A percentile compares a stretch with the other conserved stretches of the same genome.
phyloP scores from a whole-genome alignment of 495 filamentous ascomycete genomes.

The Hyaloscypha hepaticicola region DNA sequence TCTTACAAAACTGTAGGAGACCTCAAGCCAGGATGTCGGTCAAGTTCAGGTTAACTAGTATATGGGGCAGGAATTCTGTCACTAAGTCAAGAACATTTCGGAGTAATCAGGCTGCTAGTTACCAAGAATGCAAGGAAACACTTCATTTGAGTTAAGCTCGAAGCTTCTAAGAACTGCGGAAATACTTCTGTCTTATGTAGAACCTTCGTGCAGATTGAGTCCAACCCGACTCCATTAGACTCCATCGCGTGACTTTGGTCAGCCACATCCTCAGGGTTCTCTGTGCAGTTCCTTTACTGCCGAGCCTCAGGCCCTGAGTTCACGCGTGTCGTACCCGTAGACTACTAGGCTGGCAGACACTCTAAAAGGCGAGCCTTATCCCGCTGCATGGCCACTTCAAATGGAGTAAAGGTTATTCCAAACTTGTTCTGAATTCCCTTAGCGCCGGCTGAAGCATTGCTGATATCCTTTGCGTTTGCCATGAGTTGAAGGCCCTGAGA shows the following conservation, averaged over 20 bases:
- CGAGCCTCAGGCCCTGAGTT: conserved; percentile 2
- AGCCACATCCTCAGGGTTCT: not conserved
- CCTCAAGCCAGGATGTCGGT: too few relatives aligned
- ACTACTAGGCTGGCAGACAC: conserved; percentile 18
- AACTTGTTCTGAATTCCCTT: conserved; percentile 26
- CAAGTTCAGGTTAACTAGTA: too few relatives aligned
- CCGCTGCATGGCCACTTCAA: conserved; percentile 29
- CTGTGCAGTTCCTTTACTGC: not conserved
- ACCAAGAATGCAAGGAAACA: conserved; percentile 1
- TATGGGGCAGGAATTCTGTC: conserved; percentile 1
- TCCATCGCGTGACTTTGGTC: not conserved
- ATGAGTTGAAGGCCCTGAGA: conserved; percentile 19
- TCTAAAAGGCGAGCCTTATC: conserved; percentile 30
- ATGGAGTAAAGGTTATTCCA: conserved; percentile 29
- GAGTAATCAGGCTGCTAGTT: conserved; percentile 4
- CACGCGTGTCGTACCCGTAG: not conserved
- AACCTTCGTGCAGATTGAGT: conserved; percentile 1
- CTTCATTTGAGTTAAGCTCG: not conserved
- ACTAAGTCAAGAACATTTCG: conserved; percentile 3
- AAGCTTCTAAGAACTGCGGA: not conserved
- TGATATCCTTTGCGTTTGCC: conserved; percentile 23
- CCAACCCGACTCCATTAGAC: not conserved
- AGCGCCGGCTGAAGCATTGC: conserved; percentile 4
- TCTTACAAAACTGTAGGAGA: too few relatives aligned
- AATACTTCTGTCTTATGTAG: conserved; percentile 1